Evolutionary conservation across 2,329 filamentous ascomycete species (phyloP).

Genomic region (Microdochium nivale): DNA sequence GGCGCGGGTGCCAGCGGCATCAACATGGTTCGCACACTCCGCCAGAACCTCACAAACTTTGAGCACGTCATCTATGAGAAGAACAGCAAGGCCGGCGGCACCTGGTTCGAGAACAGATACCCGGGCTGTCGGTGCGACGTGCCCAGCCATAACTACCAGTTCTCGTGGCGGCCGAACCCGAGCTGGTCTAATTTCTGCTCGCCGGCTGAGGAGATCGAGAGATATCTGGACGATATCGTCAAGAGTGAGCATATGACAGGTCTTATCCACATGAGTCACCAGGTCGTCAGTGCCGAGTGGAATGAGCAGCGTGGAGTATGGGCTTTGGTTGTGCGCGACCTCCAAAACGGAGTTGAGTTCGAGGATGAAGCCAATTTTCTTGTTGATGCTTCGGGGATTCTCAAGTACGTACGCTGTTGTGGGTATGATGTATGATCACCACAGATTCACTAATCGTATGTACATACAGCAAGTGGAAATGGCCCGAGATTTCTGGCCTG

Average conservation of each 20-base stretch:
- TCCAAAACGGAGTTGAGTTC: constrained; percentile 29
- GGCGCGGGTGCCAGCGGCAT: constrained; percentile 35
- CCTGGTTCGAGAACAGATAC: constrained; percentile 51
- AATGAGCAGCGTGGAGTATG: constrained; percentile 32
- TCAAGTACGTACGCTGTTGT: constrained; percentile 32
- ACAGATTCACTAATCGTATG: constrained; percentile 5
- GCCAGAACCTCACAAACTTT: constrained; percentile 30
- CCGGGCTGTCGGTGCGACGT: constrained; percentile 49
- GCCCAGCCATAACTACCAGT: constrained; percentile 54
- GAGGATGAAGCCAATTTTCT: constrained; percentile 37
- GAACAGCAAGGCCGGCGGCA: constrained; percentile 45
- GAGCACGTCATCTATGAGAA: constrained; percentile 46
- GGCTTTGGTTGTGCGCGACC: constrained; percentile 29
- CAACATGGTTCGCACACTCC: constrained; percentile 35
- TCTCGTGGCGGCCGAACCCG: constrained; percentile 50
- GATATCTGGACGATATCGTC: constrained; percentile 39
- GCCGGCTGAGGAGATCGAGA: constrained; percentile 43
- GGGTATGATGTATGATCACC: neutral
- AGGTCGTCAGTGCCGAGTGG: constrained; percentile 34
- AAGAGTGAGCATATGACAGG: constrained; percentile 37
- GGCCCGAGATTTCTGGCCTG: constrained; percentile 38
- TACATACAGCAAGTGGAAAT: constrained; percentile 39
- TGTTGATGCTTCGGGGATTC: constrained; percentile 39
- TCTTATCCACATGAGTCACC: constrained; percentile 32
- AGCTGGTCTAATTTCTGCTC: constrained; percentile 52